These are phyloP conservation scores for Boletus vinaceobasis DNA, from an alignment of 768 basidiomycete genomes.

Conservation along the genomic window DNA sequence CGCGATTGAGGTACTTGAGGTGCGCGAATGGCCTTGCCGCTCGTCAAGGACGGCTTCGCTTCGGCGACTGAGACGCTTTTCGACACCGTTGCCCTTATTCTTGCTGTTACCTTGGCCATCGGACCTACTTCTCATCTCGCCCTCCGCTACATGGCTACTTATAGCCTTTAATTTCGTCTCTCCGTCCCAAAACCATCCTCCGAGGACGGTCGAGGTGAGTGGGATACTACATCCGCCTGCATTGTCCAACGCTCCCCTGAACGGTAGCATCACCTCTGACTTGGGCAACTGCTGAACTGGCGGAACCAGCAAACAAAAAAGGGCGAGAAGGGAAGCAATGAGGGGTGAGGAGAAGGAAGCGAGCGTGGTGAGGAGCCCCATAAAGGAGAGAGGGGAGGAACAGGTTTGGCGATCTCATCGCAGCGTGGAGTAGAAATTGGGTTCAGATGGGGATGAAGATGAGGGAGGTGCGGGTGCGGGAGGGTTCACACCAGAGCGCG, in stretches of 20 bases:
- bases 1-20: not conserved
- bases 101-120: not conserved
- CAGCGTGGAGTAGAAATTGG: not conserved
- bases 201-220: constrained; percentile 85
- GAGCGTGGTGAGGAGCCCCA: not conserved
- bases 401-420: constrained; percentile 2
- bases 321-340: constrained; percentile 71
- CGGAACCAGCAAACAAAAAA: constrained; percentile 72
- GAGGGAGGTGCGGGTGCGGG: not conserved
- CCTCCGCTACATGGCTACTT: not conserved
- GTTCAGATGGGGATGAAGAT: not conserved
- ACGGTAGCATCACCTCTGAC: constrained; percentile 50
- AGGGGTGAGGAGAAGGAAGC: constrained; percentile 87
- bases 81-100: constrained; percentile 7
- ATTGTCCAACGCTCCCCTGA: constrained; percentile 63
- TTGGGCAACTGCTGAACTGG: constrained; percentile 74
- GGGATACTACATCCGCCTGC: constrained; percentile 84
- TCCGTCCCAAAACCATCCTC: constrained; percentile 80
- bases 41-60: not conserved
- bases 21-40: not conserved
- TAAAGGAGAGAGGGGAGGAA: not conserved
- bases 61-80: not conserved
- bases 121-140: not conserved
- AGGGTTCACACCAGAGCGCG: constrained; percentile 1
- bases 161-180: not conserved